Base-by-base conservation (phyloP, 441 rosid species). In the Erysimum pusillum region DNA sequence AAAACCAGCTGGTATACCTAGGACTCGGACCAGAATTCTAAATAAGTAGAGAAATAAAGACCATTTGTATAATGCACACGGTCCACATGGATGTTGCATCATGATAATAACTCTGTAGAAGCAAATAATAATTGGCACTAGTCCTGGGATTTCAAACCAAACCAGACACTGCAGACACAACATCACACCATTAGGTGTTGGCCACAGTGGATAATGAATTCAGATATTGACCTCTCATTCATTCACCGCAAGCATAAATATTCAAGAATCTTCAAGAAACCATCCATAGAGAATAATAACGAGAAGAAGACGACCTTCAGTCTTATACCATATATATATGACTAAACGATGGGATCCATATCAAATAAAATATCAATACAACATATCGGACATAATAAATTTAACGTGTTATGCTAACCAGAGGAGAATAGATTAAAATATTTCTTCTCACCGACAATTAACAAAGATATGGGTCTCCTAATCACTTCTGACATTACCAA, bases 401-500 rank as follows among this genome's bases (percentile, higher is more conserved):
- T 35, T 35, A 7, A 35, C 28, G 28, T 25, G 28, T 25, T 25
- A 25, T 25, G 28, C 38, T 35, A 8, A 35, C 38, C 38, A 35
- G 2, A 35, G 8, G 9, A 35, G 38, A 35, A 35, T 35, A 35
- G 7, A 35, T 35, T 7, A 7, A 35, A 8, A 6, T 35, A 10
- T 7, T 32, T 7, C 22, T 7, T 14, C 63, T 34, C 63, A 57
- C 7, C 15, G 9, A 8, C 20, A 32, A 7, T n/a, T 7, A 32
- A 31, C 20, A 14, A 32, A 57, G n/a, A 31, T 57, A 57, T 32
- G 12, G 6, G 12, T 32, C 13, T 39, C 42, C 44, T 34, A 35
- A 58, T 35, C 35, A 58, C 13, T 34, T 58, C 65, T 61, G 10
- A 11, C 48, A 61, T 17, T 20, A 61, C 10, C 65, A 18, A 61